Base-by-base conservation (phyloP, 1,139 yeast species). In the Hyphopichia burtonii region DNA sequence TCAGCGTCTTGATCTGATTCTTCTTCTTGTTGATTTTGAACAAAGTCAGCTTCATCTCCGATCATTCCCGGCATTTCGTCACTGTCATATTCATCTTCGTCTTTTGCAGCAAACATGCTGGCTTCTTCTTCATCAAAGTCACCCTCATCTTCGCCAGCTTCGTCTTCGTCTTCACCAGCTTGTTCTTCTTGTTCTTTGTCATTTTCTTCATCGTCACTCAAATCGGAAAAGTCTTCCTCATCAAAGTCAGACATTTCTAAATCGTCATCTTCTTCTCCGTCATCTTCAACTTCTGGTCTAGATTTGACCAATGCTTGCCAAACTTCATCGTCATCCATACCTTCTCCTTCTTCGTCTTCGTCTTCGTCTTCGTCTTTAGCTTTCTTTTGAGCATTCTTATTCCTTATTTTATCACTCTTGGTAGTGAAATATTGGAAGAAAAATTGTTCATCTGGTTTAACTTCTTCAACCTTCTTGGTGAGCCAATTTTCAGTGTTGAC, bases 291-390 rank as follows among this genome's bases (percentile, higher is more conserved):
- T 42, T 86, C 96, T 0, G 96, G 96, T 52, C 80, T 80, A 34
- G 95, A 86, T 55, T 83, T 80, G 31, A 90, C 96, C 58, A 90
- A 73, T 0, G 96, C 97, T 53, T 82, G 71, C 96, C 96, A 90
- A 34, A 89, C 87, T 48, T 84, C 90, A 37, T 82, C 94, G 55
- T 90, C 86, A 9, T 56, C 70, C 8, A 48, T 23, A 40, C 45
- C 55, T 47, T 63, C 59, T 48, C 60, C 56, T 8, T 55, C 65
- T 17, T 53, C 59, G 47, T 60, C 56, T 8, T 55, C 65, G 16
- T 53, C 63, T 8, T 52, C 59, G 4, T 53, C 50, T 7, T 39
- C 52, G n/a, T 45, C 34, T 16, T 31, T n/a, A 7, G 11, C 20
- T 28, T 31, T 50, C 11, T 46, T 54, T 25, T 50, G 49, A 18